phyloP scores from a whole-genome alignment of 2,329 filamentous ascomycete genomes.

The Arthrocladium fulminans region DNA sequence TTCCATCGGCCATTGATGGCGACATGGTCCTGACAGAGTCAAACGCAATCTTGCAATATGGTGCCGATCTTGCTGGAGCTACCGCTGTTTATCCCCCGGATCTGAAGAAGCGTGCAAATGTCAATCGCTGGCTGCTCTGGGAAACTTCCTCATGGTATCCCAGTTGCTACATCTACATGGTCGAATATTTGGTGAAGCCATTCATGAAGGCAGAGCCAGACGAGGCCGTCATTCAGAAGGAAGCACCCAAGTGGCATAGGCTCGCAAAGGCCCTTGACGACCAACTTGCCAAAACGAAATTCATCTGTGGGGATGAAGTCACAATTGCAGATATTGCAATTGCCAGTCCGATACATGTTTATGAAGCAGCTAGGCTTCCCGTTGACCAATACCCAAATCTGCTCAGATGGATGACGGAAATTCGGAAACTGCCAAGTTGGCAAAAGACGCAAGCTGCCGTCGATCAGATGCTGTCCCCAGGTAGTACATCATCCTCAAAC shows the following conservation, averaged over 20 bases:
- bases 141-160: constrained; percentile 35
- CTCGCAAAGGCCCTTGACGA: constrained; percentile 31
- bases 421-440: constrained; percentile 33
- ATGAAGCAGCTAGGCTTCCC: constrained; percentile 28
- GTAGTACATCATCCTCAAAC: constrained; percentile 9
- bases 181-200: constrained; percentile 35
- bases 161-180: constrained; percentile 34
- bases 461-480: constrained; percentile 30
- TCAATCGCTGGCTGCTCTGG: constrained; percentile 38
- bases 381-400: constrained; percentile 33
- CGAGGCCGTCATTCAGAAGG: constrained; percentile 27
- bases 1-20: constrained; percentile 33
- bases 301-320: constrained; percentile 29
- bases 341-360: constrained; percentile 33
- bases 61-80: constrained; percentile 28
- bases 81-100: constrained; percentile 33
- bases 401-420: constrained; percentile 29
- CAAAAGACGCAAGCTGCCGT: constrained; percentile 33
- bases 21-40: constrained; percentile 34
- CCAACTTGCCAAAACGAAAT: constrained; percentile 31
- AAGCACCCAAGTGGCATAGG: constrained; percentile 30
- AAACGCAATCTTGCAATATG: constrained; percentile 36
- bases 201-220: constrained; percentile 31
- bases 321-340: constrained; percentile 37
- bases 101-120: constrained; percentile 30